These are phyloP conservation scores for Dactylis glomerata DNA, from an alignment of 176 grass and related monocot species.

Conservation along the genomic window DNA sequence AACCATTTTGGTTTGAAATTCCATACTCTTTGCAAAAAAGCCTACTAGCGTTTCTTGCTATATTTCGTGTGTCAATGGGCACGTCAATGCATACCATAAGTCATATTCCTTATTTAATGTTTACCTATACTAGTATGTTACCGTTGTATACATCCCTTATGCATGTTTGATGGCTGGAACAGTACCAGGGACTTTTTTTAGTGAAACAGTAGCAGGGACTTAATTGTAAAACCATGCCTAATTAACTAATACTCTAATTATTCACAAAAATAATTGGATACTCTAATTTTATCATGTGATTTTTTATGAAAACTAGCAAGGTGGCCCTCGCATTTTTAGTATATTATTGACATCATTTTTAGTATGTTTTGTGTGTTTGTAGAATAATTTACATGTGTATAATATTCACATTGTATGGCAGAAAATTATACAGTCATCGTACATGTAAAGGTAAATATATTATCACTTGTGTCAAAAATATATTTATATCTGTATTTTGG, in stretches of 20 bases:
- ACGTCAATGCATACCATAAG: not conserved
- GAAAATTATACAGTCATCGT: too few relatives aligned
- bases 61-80: not conserved
- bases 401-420: too few relatives aligned
- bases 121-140: not conserved
- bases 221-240: not conserved
- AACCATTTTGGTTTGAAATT: not conserved
- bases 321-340: too few relatives aligned
- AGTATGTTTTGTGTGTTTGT: too few relatives aligned
- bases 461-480: too few relatives aligned
- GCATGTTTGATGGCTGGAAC: not conserved
- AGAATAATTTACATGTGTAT: too few relatives aligned
- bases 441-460: too few relatives aligned
- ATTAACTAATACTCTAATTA: not conserved
- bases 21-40: not conserved
- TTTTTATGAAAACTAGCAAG: not conserved
- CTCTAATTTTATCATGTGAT: not conserved
- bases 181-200: too few relatives aligned
- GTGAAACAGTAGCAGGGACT: not conserved
- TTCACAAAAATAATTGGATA: not conserved
- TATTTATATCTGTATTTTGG: too few relatives aligned
- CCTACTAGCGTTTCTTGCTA: not conserved
- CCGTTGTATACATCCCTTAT: not conserved
- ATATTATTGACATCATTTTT: too few relatives aligned
- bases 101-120: not conserved